Conservation (phyloP, 352 stramenopile species). For the Phytopythium boreale region DNA sequence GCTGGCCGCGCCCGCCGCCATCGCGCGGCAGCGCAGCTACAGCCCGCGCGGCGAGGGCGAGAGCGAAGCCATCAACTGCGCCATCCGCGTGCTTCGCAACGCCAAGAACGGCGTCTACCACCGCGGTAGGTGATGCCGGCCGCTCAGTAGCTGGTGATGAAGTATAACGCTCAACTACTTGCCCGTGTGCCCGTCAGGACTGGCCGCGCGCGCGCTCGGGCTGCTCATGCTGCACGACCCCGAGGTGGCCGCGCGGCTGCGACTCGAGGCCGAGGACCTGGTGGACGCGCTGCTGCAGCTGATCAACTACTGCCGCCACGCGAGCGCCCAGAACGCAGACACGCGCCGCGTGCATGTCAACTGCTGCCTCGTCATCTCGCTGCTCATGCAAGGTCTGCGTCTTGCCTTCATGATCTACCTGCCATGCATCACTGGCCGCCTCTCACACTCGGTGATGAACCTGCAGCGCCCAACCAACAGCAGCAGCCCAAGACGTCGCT, state of each 20-base stretch:
- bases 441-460: not conserved
- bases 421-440: not conserved
- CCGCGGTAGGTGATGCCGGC: constrained; percentile 7
- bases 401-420: not conserved
- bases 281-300: constrained; percentile 76
- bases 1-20: constrained; percentile 11
- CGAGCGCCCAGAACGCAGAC: constrained; percentile 44
- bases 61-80: constrained; percentile 19
- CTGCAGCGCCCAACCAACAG: constrained; percentile 5
- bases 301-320: constrained; percentile 53
- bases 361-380: constrained; percentile 81
- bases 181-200: constrained; percentile 17
- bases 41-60: constrained; percentile 6
- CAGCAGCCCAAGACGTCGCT: constrained; percentile 25
- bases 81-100: constrained; percentile 49
- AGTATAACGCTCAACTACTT: not conserved
- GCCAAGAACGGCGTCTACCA: constrained; percentile 68
- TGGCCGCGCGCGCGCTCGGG: constrained; percentile 62
- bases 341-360: constrained; percentile 75
- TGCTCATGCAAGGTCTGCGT: constrained; percentile 62
- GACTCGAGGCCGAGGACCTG: constrained; percentile 60
- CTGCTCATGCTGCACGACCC: constrained; percentile 51
- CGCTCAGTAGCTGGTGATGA: not conserved
- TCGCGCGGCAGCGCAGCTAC: constrained; percentile 28
- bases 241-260: constrained; percentile 32